A percentile compares a stretch with the other conserved stretches of the same genome.
Conservation (phyloP, 2,329 filamentous ascomycete genomes). For the Fusarium xylarioides region DNA sequence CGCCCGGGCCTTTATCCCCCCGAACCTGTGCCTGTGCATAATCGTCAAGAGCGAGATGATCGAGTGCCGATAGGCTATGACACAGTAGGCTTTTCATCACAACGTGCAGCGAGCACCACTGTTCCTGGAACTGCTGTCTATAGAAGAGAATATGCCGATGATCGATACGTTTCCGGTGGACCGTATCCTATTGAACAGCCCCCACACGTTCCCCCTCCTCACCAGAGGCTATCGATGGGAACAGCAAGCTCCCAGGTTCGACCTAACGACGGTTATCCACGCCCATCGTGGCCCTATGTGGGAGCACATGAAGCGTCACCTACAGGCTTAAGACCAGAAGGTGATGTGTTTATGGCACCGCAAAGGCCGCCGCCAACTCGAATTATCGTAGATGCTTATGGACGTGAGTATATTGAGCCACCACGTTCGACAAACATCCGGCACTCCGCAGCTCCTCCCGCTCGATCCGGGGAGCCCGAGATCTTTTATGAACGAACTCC, state of each 20-base stretch:
- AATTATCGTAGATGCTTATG: constrained; percentile 84
- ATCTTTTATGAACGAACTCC: constrained; percentile 73
- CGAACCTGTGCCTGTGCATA: constrained; percentile 48
- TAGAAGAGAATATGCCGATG: constrained; percentile 47
- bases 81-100: constrained; percentile 33
- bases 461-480: constrained; percentile 59
- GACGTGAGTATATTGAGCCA: constrained; percentile 78
- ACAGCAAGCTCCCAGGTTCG: constrained; percentile 51
- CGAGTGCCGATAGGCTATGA: constrained; percentile 49
- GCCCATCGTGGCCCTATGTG: constrained; percentile 54
- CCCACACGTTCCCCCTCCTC: constrained; percentile 50
- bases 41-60: constrained; percentile 43
- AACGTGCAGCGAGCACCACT: constrained; percentile 38
- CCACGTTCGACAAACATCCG: constrained; percentile 53
- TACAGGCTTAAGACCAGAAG: constrained; percentile 59
- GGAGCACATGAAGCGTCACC: constrained; percentile 55
- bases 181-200: constrained; percentile 48
- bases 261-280: constrained; percentile 53
- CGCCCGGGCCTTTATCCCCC: constrained; percentile 49
- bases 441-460: constrained; percentile 63
- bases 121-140: constrained; percentile 45
- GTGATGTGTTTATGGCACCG: constrained; percentile 61
- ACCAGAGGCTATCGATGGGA: constrained; percentile 40
- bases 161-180: constrained; percentile 43
- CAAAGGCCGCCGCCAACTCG: constrained; percentile 66